These are phyloP conservation scores for Teunomyces tritomae DNA, from an alignment of 805 yeast genomes.

Conservation along the genomic window DNA sequence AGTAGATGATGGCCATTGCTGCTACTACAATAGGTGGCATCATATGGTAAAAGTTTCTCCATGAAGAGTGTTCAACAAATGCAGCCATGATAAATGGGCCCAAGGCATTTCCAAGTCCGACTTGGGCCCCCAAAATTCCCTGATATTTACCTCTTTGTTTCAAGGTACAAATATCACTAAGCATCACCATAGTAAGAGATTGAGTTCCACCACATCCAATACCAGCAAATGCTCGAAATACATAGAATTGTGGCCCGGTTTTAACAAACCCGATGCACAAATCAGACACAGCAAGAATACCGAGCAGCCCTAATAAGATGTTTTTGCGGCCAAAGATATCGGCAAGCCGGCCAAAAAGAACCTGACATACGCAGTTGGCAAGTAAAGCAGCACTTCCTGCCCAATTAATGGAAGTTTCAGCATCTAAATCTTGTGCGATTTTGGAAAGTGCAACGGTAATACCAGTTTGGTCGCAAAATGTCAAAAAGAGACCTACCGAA, in stretches of 20 bases:
- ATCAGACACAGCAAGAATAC: slow-evolving; percentile 44
- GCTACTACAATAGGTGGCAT: slow-evolving; percentile 18
- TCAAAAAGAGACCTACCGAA: slow-evolving; percentile 17
- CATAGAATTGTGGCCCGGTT: slow-evolving; percentile 43
- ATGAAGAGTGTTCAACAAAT: slow-evolving; percentile 14
- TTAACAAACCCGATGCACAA: slow-evolving; percentile 41
- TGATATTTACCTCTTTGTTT: slow-evolving; percentile 53
- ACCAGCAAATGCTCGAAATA: slow-evolving; percentile 56
- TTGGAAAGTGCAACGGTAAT: slow-evolving; percentile 20
- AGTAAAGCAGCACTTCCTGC: slow-evolving; percentile 69
- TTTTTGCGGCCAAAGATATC: slow-evolving; percentile 60
- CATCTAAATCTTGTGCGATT: slow-evolving; percentile 18
- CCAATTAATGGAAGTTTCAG: slow-evolving; percentile 43
- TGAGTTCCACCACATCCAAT: slow-evolving; percentile 58
- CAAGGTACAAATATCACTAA: slow-evolving; percentile 55
- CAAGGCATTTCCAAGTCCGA: slow-evolving; percentile 22
- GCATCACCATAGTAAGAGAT: slow-evolving; percentile 49
- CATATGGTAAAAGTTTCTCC: slow-evolving; percentile 21
- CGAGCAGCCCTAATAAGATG: slow-evolving; percentile 43
- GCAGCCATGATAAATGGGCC: slow-evolving; percentile 24
- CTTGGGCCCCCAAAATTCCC: slow-evolving; percentile 34
- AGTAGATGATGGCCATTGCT: slow-evolving; percentile 14
- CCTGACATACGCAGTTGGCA: slow-evolving; percentile 73
- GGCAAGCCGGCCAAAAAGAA: slow-evolving; percentile 66
- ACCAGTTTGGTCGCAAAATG: slow-evolving; percentile 22